Conservation (phyloP, 2,329 filamentous ascomycete genomes). For the Dendrostoma leiphaemia region DNA sequence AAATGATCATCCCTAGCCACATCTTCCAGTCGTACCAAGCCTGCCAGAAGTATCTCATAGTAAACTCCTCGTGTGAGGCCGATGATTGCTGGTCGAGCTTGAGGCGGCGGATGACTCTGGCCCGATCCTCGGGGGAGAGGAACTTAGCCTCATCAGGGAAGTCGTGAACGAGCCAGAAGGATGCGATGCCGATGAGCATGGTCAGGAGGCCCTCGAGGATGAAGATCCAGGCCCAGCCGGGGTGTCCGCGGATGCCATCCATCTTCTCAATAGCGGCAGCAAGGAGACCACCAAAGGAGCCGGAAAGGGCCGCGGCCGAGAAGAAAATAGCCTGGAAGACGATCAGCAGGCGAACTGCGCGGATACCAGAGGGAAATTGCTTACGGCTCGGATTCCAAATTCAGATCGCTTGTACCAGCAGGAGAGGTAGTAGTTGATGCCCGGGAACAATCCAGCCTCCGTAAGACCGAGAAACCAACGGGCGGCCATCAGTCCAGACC, state of each 20-base stretch:
- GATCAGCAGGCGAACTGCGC: background rate
- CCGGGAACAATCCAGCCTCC: slow-evolving; percentile 74
- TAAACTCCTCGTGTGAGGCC: slow-evolving; percentile 68
- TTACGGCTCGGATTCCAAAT: slow-evolving; percentile 63
- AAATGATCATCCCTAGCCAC: slow-evolving; percentile 45
- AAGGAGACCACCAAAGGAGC: slow-evolving; percentile 69
- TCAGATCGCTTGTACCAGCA: slow-evolving; percentile 79
- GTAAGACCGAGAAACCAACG: slow-evolving; percentile 70
- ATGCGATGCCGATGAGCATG: slow-evolving; percentile 60
- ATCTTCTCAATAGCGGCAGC: slow-evolving; percentile 68
- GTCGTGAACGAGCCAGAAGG: slow-evolving; percentile 74
- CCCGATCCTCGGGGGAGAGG: slow-evolving; percentile 63
- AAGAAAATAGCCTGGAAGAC: slow-evolving; percentile 65
- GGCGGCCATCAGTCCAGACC: slow-evolving; percentile 63
- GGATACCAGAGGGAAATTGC: background rate
- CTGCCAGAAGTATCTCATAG: slow-evolving; percentile 67
- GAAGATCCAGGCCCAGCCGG: slow-evolving; percentile 62
- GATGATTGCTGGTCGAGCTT: slow-evolving; percentile 66
- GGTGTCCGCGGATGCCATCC: slow-evolving; percentile 52
- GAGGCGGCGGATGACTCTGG: slow-evolving; percentile 66
- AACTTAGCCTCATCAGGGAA: slow-evolving; percentile 74
- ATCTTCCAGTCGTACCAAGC: slow-evolving; percentile 79
- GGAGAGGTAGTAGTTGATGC: slow-evolving; percentile 66
- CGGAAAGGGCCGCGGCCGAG: slow-evolving; percentile 72
- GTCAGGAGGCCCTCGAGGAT: slow-evolving; percentile 68